Evolutionary conservation across 108 stramenopile species (phyloP).

Genomic region (Pelagomonas calceolata): DNA sequence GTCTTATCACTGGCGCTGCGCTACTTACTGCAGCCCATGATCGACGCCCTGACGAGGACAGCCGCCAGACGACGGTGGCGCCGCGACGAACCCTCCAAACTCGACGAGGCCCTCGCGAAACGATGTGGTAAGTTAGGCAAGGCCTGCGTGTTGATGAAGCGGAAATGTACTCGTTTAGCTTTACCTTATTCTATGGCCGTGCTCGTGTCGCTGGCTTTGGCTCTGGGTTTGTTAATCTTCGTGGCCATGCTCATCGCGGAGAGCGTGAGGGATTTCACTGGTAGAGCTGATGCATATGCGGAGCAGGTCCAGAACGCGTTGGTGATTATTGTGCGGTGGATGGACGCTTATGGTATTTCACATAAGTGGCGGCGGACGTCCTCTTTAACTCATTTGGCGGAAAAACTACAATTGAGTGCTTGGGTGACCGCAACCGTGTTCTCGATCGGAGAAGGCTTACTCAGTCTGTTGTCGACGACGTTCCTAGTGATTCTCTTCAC

Average conservation of each 20-base stretch:
- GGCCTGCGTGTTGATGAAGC: neutral
- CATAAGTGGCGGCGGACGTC: neutral
- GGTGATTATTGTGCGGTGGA: neutral
- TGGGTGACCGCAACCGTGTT: neutral
- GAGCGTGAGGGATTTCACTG: neutral
- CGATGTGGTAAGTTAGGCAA: neutral
- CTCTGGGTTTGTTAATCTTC: neutral
- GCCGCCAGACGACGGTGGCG: neutral
- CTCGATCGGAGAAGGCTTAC: neutral
- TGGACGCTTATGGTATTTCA: neutral
- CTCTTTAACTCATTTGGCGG: neutral
- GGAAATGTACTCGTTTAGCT: neutral
- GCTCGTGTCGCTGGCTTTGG: neutral
- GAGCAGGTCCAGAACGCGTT: neutral
- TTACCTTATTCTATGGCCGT: neutral
- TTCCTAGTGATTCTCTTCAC: conserved; percentile 17
- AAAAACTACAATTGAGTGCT: neutral
- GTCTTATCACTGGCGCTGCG: neutral
- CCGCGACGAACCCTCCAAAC: neutral
- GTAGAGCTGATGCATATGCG: neutral
- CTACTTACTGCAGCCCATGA: neutral
- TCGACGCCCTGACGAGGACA: neutral
- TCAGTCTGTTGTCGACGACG: conserved; percentile 9
- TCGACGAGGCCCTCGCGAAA: neutral
- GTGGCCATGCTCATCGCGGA: neutral